These are phyloP conservation scores for Cordyceps farinosa DNA, from an alignment of 2,329 filamentous ascomycete genomes.

Conservation along the genomic window DNA sequence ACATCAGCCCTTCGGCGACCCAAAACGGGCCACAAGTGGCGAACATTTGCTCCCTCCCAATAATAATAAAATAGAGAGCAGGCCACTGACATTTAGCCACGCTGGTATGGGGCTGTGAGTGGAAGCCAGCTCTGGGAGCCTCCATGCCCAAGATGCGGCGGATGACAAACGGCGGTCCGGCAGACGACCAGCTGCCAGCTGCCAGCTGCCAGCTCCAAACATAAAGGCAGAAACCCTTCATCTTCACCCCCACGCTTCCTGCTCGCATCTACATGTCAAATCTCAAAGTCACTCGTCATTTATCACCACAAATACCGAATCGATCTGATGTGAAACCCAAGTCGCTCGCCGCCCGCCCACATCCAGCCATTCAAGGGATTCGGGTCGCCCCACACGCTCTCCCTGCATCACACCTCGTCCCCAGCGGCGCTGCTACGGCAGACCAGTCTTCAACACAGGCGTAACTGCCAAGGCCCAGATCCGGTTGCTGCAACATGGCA, in stretches of 20 bases:
- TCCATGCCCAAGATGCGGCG: not conserved
- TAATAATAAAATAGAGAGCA: not conserved
- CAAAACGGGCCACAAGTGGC: not conserved
- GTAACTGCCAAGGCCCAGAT: not conserved
- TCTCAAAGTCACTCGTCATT: not conserved
- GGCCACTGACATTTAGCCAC: not conserved
- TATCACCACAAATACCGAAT: not conserved
- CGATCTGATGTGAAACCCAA: slow-evolving; percentile 4
- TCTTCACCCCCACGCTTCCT: not conserved
- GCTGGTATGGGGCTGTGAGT: not conserved
- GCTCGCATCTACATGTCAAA: not conserved
- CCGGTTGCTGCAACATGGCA: not conserved
- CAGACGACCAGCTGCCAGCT: not conserved
- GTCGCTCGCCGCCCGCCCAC: not conserved
- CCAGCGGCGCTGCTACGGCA: not conserved
- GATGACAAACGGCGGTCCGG: not conserved
- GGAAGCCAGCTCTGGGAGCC: not conserved
- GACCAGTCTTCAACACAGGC: slow-evolving; percentile 4
- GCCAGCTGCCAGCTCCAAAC: not conserved
- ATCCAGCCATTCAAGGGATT: not conserved
- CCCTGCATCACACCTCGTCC: not conserved
- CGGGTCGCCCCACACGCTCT: slow-evolving; percentile 5
- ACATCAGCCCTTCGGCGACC: not conserved
- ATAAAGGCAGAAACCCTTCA: not conserved
- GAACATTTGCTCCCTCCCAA: slow-evolving; percentile 1